phyloP scores from a whole-genome alignment of 2,329 filamentous ascomycete genomes.

The Didymella exigua region DNA sequence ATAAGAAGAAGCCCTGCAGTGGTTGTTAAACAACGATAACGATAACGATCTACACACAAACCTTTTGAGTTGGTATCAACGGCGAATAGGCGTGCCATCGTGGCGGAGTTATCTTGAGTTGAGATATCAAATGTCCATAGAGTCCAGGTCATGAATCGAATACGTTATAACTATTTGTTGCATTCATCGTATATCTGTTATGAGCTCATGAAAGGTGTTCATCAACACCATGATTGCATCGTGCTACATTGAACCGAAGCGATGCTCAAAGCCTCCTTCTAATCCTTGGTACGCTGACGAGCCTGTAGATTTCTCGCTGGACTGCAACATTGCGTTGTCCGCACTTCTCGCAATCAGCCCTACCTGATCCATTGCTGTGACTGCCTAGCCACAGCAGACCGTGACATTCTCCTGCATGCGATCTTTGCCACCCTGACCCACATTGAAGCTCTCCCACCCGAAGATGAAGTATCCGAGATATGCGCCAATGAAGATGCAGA shows the following conservation, averaged over 20 bases:
- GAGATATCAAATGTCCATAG: neutral
- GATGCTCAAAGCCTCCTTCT: neutral
- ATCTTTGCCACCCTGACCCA: constrained; percentile 31
- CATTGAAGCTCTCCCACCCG: constrained; percentile 43
- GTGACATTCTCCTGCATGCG: constrained; percentile 45
- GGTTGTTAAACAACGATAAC: neutral
- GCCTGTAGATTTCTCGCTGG: neutral
- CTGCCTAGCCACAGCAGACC: constrained; percentile 40
- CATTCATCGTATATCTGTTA: neutral
- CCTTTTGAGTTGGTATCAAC: neutral
- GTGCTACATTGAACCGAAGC: neutral
- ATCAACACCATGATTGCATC: neutral
- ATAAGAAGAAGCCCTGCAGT: neutral
- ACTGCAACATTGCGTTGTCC: neutral
- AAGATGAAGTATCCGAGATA: constrained; percentile 46
- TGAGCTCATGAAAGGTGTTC: neutral
- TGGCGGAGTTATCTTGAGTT: neutral
- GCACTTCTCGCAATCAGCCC: neutral
- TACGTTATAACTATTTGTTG: neutral
- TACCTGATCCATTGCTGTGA: neutral
- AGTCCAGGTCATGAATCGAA: neutral
- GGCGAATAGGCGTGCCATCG: neutral
- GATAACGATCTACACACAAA: neutral
- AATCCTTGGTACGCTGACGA: neutral
- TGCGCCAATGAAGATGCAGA: constrained; percentile 47